Percentiles rank a stretch among this genome's conserved stretches.
phyloP scores from a whole-genome alignment of 148 eudicot genomes.

The Vaccinium macrocarpon region DNA sequence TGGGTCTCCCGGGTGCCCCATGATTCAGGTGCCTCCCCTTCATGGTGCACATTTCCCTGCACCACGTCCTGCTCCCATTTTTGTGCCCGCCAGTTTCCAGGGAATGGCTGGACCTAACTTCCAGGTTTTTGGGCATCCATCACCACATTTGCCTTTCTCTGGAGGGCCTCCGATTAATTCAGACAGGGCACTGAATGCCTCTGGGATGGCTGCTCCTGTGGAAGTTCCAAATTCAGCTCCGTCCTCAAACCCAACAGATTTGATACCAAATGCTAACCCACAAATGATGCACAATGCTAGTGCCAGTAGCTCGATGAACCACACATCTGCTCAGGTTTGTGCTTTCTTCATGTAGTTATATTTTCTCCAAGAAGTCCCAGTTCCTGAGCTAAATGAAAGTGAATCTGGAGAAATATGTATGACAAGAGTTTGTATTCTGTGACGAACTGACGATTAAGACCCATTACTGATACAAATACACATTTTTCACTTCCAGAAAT shows the following conservation, averaged over 20 bases:
- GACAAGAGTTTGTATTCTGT: not conserved
- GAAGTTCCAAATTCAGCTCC: constrained; percentile 35
- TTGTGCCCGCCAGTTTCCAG: constrained; percentile 41
- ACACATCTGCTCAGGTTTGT: constrained; percentile 38
- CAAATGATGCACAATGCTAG: constrained; percentile 31
- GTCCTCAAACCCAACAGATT: constrained; percentile 25
- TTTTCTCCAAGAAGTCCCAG: not conserved
- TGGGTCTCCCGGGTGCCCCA: constrained; percentile 35
- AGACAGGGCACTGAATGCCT: constrained; percentile 30
- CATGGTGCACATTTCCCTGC: constrained; percentile 53
- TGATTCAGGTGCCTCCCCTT: constrained; percentile 44
- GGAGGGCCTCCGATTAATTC: constrained; percentile 28
- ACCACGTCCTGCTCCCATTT: constrained; percentile 17
- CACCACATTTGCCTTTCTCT: constrained; percentile 34
- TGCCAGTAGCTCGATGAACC: constrained; percentile 30
- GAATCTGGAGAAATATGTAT: not conserved
- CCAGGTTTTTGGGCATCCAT: constrained; percentile 49
- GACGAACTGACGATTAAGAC: not conserved
- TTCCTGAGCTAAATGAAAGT: constrained; percentile 4
- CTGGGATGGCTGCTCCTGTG: constrained; percentile 27
- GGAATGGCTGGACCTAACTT: constrained; percentile 49
- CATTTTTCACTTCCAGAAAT: not conserved
- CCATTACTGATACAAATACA: not conserved
- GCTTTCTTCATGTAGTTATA: not conserved
- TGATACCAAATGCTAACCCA: constrained; percentile 19